A percentile compares a stretch with the other conserved stretches of the same genome.
These are phyloP conservation scores for Fusarium clavum DNA, from an alignment of 2,329 filamentous ascomycete species.

Conservation along the genomic window DNA sequence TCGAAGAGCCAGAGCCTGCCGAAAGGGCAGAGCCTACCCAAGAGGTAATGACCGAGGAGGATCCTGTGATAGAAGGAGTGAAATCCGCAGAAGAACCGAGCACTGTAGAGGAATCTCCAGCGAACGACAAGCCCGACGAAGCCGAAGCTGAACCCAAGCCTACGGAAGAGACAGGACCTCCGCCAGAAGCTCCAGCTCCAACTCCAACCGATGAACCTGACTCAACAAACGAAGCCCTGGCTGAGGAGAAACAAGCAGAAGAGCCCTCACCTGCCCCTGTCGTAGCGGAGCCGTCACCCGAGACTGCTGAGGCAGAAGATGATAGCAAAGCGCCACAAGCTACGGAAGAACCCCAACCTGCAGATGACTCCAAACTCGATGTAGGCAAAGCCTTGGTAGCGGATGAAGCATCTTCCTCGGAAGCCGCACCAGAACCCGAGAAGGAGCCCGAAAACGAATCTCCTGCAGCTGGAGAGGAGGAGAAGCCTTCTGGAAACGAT, in stretches of 20 bases:
- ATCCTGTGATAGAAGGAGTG: not conserved
- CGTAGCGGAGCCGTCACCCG: not conserved
- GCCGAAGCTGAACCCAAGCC: slow-evolving; percentile 12
- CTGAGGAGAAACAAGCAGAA: not conserved
- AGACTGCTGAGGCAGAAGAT: slow-evolving; percentile 12
- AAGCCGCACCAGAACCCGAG: slow-evolving; percentile 4
- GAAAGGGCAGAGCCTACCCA: slow-evolving; percentile 4
- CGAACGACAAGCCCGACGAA: slow-evolving; percentile 1
- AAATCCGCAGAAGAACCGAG: slow-evolving; percentile 2
- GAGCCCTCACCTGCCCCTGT: not conserved
- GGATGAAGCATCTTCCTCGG: not conserved
- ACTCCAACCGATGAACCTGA: not conserved
- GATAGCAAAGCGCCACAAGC: slow-evolving; percentile 3
- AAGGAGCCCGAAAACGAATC: slow-evolving; percentile 1
- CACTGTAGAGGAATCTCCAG: not conserved
- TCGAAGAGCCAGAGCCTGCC: not conserved
- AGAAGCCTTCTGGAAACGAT: not conserved
- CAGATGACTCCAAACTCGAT: slow-evolving; percentile 4
- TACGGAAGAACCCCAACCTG: not conserved
- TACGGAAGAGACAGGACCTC: not conserved
- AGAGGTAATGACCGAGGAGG: not conserved
- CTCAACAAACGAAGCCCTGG: not conserved
- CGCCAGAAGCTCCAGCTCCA: not conserved
- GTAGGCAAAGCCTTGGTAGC: not conserved
- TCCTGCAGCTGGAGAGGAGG: not conserved